These are phyloP conservation scores for Sordariomycetes sp. DNA, from an alignment of 2,329 filamentous ascomycete genomes.

Conservation along the genomic window DNA sequence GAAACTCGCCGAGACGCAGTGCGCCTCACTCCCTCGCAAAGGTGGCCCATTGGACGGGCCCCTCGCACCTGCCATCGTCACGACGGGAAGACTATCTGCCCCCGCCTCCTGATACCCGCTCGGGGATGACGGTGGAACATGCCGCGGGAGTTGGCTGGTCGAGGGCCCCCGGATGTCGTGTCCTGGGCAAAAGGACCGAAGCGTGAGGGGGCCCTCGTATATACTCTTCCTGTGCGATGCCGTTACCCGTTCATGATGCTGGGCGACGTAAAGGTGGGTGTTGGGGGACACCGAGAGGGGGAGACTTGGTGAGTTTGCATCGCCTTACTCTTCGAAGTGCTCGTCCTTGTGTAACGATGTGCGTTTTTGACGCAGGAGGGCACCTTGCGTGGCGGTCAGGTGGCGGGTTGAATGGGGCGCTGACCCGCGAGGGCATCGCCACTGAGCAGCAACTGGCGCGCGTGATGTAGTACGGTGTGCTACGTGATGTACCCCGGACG, in stretches of 20 bases:
- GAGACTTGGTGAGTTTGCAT: background rate
- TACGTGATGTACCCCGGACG: background rate
- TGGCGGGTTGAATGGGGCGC: background rate
- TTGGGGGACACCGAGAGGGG: background rate
- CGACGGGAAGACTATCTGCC: background rate
- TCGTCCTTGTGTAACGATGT: background rate
- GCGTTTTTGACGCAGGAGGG: background rate
- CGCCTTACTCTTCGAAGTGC: background rate
- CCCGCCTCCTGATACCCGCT: background rate
- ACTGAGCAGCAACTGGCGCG: background rate
- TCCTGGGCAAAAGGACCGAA: background rate
- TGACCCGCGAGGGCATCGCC: background rate
- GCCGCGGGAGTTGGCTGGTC: background rate
- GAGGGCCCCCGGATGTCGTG: background rate
- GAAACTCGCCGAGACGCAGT: background rate
- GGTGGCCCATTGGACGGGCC: background rate
- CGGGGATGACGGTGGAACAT: background rate
- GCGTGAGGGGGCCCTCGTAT: background rate
- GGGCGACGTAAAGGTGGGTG: background rate
- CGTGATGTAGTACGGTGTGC: background rate
- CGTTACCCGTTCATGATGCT: background rate
- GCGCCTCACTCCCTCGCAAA: background rate
- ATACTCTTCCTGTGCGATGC: background rate
- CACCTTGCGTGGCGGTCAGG: background rate
- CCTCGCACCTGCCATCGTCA: background rate